Conservation (phyloP, 805 yeast genomes). For the Candida coleopterorum region DNA sequence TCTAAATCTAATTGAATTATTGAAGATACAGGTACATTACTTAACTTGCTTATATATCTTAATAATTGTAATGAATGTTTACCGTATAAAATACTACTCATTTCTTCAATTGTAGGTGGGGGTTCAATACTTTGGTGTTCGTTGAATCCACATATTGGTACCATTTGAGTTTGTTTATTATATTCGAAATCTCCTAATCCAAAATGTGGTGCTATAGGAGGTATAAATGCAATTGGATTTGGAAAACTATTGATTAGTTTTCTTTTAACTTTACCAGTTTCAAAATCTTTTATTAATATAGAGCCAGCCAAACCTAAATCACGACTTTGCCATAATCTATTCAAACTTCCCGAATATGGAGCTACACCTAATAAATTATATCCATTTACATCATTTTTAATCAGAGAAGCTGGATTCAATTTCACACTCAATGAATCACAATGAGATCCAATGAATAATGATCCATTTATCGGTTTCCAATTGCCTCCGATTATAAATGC, state of each 20-base stretch:
- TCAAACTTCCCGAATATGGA: slow-evolving; percentile 34
- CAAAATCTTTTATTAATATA: slow-evolving; percentile 19
- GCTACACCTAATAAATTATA: slow-evolving; percentile 38
- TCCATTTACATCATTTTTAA: slow-evolving; percentile 23
- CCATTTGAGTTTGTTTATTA: slow-evolving; percentile 34
- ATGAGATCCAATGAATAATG: slow-evolving; percentile 61
- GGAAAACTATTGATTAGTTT: slow-evolving; percentile 29
- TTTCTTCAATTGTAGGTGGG: slow-evolving; percentile 28
- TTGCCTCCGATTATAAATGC: slow-evolving; percentile 35
- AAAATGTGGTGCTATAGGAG: slow-evolving; percentile 38
- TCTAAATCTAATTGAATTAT: slow-evolving; percentile 33
- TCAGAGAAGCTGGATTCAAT: slow-evolving; percentile 24
- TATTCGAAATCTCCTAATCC: slow-evolving; percentile 23
- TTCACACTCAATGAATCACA: slow-evolving; percentile 35
- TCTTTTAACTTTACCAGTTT: slow-evolving; percentile 17
- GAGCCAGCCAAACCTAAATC: slow-evolving; percentile 41
- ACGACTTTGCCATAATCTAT: slow-evolving; percentile 34
- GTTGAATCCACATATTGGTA: slow-evolving; percentile 33
- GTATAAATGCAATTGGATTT: slow-evolving; percentile 35
- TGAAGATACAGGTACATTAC: slow-evolving; percentile 16
- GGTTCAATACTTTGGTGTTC: slow-evolving; percentile 3
- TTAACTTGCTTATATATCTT: slow-evolving; percentile 25
- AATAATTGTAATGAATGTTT: slow-evolving; percentile 30
- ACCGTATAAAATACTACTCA: slow-evolving; percentile 19
- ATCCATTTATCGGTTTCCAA: slow-evolving; percentile 51